Evolutionary conservation across 768 basidiomycete species (phyloP).

Genomic region (Tulasnella sp.): DNA sequence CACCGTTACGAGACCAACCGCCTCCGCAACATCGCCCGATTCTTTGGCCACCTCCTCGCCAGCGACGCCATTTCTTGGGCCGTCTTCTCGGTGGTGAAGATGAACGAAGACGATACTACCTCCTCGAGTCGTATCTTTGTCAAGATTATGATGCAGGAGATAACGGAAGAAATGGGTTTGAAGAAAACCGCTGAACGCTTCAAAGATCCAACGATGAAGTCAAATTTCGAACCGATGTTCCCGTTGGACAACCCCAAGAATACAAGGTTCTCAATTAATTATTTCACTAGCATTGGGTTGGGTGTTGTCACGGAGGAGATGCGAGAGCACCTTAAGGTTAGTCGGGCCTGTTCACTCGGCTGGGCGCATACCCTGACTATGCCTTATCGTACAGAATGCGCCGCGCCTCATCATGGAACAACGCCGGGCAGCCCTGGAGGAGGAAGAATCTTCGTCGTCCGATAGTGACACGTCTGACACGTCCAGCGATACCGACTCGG

Average conservation of each 20-base stretch:
- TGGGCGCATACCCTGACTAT: not conserved
- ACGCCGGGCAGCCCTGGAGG: conserved; percentile 72
- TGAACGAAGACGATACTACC: conserved; percentile 98
- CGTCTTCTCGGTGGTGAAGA: conserved; percentile 74
- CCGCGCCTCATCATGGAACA: conserved; percentile 92
- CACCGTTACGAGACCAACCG: conserved; percentile 99
- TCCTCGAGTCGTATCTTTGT: conserved; percentile 94
- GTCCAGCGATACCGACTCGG: conserved; percentile 35
- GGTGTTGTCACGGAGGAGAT: conserved; percentile 92
- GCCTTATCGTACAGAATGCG: conserved; percentile 59
- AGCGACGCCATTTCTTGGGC: conserved; percentile 89
- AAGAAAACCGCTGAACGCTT: conserved; percentile 84
- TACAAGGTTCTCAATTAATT: conserved; percentile 94
- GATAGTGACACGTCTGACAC: conserved; percentile 33
- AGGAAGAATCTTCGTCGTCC: conserved; percentile 55
- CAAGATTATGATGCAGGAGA: conserved; percentile 93
- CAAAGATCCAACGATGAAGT: conserved; percentile 76
- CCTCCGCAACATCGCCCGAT: conserved; percentile 91
- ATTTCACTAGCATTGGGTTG: conserved; percentile 92
- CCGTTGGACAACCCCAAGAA: conserved; percentile 95
- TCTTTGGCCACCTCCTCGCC: conserved; percentile 89
- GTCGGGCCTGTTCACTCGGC: conserved; percentile 33
- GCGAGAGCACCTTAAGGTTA: conserved; percentile 90
- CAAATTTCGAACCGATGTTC: conserved; percentile 80
- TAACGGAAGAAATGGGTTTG: conserved; percentile 91